Evolutionary conservation across 306 rosid genomes (phyloP).

Genomic region (Gleditsia sinensis): DNA sequence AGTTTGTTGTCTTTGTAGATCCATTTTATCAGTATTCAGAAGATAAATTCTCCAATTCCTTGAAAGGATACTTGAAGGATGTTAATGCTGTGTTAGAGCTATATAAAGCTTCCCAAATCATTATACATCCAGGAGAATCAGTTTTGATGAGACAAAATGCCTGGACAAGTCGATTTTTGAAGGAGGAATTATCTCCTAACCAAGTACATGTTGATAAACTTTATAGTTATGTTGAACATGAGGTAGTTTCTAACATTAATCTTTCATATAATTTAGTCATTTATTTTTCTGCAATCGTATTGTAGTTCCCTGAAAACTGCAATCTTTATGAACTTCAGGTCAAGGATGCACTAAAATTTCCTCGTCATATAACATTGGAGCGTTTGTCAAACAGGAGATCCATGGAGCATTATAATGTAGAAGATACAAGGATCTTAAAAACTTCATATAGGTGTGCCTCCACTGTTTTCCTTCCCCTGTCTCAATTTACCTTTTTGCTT

Average conservation of each 20-base stretch:
- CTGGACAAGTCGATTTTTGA: slow-evolving; percentile 64
- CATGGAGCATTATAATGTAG: slow-evolving; percentile 54
- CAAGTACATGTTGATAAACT: slow-evolving; percentile 34
- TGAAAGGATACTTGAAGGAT: slow-evolving; percentile 78
- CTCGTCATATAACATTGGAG: slow-evolving; percentile 60
- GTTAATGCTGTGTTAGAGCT: slow-evolving; percentile 62
- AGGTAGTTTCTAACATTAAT: slow-evolving; percentile 49
- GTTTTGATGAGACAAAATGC: slow-evolving; percentile 53
- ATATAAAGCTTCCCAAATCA: slow-evolving; percentile 71
- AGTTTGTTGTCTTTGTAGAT: slow-evolving; percentile 48
- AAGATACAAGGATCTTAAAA: slow-evolving; percentile 64
- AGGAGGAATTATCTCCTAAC: slow-evolving; percentile 36
- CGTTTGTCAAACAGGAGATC: slow-evolving; percentile 63
- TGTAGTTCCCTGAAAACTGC: slow-evolving; percentile 9
- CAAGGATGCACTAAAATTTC: slow-evolving; percentile 60
- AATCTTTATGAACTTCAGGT: slow-evolving; percentile 47
- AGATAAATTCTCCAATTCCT: slow-evolving; percentile 59
- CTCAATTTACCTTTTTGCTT: neutral
- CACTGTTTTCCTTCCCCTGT: slow-evolving; percentile 9
- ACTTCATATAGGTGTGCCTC: slow-evolving; percentile 59
- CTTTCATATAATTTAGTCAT: neutral
- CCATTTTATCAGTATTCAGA: slow-evolving; percentile 63
- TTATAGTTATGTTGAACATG: slow-evolving; percentile 43
- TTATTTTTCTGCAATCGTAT: neutral
- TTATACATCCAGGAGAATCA: slow-evolving; percentile 62